Conservation (phyloP, 225 moss, liverwort and hornwort species). For the Antitrichia curtipendula region DNA sequence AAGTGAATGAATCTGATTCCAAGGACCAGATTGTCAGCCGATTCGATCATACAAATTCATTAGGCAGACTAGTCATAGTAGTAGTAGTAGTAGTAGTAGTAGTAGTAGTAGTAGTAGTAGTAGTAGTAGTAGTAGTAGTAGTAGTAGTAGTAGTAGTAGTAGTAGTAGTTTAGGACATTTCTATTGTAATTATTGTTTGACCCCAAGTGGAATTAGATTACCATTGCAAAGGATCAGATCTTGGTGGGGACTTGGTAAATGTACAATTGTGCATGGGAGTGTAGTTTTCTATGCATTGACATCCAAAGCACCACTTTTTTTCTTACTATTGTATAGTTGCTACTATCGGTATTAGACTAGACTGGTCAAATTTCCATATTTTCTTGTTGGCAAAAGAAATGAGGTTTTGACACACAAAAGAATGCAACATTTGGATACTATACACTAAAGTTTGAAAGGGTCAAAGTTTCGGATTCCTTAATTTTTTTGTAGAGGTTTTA, state of each 20-base stretch:
- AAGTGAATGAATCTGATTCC: neutral
- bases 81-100: too few relatives aligned
- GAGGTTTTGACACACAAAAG: accelerated
- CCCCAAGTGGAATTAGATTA: neutral
- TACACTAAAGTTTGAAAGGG: neutral
- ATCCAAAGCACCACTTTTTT: neutral
- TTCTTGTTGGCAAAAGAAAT: neutral
- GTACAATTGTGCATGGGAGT: neutral
- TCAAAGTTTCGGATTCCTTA: too few relatives aligned
- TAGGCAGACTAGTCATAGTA: too few relatives aligned
- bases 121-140: too few relatives aligned
- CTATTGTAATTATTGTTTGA: neutral
- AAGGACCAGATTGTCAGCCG: neutral
- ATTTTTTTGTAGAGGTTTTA: neutral
- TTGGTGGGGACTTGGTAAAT: neutral
- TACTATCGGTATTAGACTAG: neutral
- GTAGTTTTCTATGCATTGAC: neutral
- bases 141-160: too few relatives aligned
- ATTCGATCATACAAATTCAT: neutral
- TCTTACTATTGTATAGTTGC: too few relatives aligned
- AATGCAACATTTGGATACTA: neutral
- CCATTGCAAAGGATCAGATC: neutral
- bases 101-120: too few relatives aligned
- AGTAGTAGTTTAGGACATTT: too few relatives aligned
- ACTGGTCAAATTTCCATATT: neutral